phyloP scores from a whole-genome alignment of 805 yeast genomes.

The Kodamaea kaohsiungensis region DNA sequence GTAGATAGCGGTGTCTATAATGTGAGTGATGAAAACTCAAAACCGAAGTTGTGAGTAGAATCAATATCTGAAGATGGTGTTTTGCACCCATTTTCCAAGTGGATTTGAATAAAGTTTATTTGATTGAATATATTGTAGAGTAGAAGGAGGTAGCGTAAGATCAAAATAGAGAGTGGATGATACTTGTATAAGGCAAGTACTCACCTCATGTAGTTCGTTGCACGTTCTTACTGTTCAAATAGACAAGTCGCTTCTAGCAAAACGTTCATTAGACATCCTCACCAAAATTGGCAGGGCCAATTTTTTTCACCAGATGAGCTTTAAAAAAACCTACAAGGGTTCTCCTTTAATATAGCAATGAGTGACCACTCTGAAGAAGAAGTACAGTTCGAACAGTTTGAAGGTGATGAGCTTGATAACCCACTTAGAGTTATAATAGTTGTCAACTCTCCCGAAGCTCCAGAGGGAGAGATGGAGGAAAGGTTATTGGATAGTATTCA shows the following conservation, averaged over 20 bases:
- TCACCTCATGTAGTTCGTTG: too few relatives aligned
- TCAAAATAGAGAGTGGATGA: too few relatives aligned
- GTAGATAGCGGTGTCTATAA: background rate
- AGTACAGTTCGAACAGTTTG: constrained; percentile 10
- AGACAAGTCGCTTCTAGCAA: background rate
- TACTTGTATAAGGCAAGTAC: too few relatives aligned
- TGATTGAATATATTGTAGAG: too few relatives aligned
- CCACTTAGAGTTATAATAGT: constrained; percentile 49
- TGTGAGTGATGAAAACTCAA: constrained; percentile 1
- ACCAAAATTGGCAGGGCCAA: background rate
- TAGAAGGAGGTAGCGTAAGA: too few relatives aligned
- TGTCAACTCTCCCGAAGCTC: constrained; percentile 34
- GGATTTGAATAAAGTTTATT: too few relatives aligned
- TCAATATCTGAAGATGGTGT: too few relatives aligned
- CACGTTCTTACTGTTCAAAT: too few relatives aligned
- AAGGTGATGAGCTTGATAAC: constrained; percentile 41
- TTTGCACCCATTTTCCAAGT: too few relatives aligned
- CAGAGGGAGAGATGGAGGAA: constrained; percentile 51
- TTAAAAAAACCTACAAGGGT: background rate
- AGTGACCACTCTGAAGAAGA: constrained; percentile 8
- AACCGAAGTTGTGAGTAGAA: constrained; percentile 9
- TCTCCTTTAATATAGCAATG: background rate
- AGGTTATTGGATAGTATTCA: constrained; percentile 45
- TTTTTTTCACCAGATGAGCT: constrained; percentile 2
- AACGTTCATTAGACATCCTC: background rate